Base-by-base conservation (phyloP, 768 basidiomycete species). In the Tulasnella sp. region DNA sequence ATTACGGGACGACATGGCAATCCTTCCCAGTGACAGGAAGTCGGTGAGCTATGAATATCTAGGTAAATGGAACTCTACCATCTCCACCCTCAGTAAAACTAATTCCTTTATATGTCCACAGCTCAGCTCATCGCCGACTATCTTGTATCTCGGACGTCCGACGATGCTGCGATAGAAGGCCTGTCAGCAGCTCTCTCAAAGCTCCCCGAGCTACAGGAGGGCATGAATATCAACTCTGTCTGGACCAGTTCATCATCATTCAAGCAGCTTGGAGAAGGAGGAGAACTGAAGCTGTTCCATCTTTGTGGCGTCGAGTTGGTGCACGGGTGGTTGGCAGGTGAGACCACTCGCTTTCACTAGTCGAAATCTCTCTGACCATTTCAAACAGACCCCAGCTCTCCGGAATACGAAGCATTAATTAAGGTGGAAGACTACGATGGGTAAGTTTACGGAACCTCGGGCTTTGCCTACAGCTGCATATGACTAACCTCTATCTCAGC, bases 191-290 rank as follows among this genome's bases (percentile, higher is more conserved):
- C 92, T 0, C 85, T 94, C 4, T 89, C 91, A 0, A 88, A 91
- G 74, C 88, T 94, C 86, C 93, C 93, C 22, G 82, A 87, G 74
- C 93, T 91, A 8, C 91, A 91, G 78, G 91, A 89, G 86, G 96
- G 96, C 15, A 92, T 97, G 86, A 92, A 96, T 81, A 85, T 97
- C 67, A 95, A 97, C 79, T 93, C 95, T 0, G 82, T 89, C 0
- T 97, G 97, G 82, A 91, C 90, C 0, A 87, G 87, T 0, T 81
- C 90, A 8, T 88, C 87, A 1, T 86, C 89, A 0, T 96, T 96
- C 81, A 85, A 88, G 15, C 91, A 93, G 1, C 83, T 83, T 0
- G 84, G 85, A 11, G 86, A 86, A 37, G 89, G 89, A 0, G 94
- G 93, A 1, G 96, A 93, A 80, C 87, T 97, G 64, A 89, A 91